Evolutionary conservation across 768 basidiomycete species (phyloP), one percentile per base, ranked within the genome.

Genomic region (Paxillus ammoniavirescens): DNA sequence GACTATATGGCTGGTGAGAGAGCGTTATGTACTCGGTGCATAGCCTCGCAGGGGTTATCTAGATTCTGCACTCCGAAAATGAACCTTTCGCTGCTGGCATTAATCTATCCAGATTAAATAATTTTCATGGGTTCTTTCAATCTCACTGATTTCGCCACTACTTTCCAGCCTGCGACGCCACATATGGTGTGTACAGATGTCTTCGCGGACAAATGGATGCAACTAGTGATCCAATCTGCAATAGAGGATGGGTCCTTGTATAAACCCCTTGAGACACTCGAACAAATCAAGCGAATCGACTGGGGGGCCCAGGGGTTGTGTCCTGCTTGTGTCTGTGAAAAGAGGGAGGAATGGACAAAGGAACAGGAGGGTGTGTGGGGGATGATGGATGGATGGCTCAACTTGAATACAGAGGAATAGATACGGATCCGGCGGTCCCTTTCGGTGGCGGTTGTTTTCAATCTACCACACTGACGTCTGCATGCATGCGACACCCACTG

Each of bases 101-200:
- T 31, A 31, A 45, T 31, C 14, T 23, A 45, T 45, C 31, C 17
- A 35, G 5, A 13, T 35, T 5, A 1, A 28, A 45, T 26, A n/a
- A n/a, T 45, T 3, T 45, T 28, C 28, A 21, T 8, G 28, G 23
- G 3, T 3, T 45, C 43, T 45, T 45, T 30, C n/a, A 37, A 26
- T 40, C 42, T 21, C 41, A n/a, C 43, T 53, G 23, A 54, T 41
- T 4, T 8, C 12, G 14, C 38, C 33, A 9, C 23, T 12, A 42
- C 31, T 33, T 47, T 42, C 17, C 54, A 68, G 69, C 67, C 84
- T 5, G 76, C 82, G 6, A 83, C 84, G n/a, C 71, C 74, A 2
- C 89, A 90, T 63, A 89, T 89, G 86, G 70, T 71, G 4, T 91
- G 89, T 68, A 89, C 87, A 4, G 82, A 89, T 63, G 70, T 81